These are phyloP conservation scores for Globisporangium mamillatum DNA, from an alignment of 352 stramenopile genomes.

Conservation along the genomic window DNA sequence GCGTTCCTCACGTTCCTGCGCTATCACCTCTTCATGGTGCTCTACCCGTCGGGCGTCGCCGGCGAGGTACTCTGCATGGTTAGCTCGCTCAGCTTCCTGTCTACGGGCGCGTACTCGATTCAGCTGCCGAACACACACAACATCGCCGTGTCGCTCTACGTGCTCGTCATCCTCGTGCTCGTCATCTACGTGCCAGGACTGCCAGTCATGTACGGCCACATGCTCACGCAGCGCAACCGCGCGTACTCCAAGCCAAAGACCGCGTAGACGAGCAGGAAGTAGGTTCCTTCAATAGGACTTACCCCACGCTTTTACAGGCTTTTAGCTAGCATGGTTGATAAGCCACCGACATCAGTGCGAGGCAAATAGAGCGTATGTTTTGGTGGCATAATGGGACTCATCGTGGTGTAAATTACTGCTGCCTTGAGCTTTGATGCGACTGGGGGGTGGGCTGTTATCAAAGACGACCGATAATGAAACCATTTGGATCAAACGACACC, in stretches of 20 bases:
- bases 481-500: background rate
- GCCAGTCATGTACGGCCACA: conserved; percentile 84
- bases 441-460: background rate
- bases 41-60: conserved; percentile 97
- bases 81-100: conserved; percentile 54
- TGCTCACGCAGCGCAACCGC: conserved; percentile 81
- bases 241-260: conserved; percentile 80
- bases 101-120: conserved; percentile 64
- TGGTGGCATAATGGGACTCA: background rate
- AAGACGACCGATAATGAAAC: background rate
- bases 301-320: background rate
- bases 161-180: conserved; percentile 65
- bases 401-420: background rate
- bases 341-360: background rate
- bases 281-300: background rate
- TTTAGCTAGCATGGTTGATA: background rate
- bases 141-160: conserved; percentile 69
- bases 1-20: conserved; percentile 96
- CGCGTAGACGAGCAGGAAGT: conserved; percentile 7
- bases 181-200: conserved; percentile 75
- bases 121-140: conserved; percentile 78
- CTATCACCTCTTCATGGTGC: conserved; percentile 97
- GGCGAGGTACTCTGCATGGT: conserved; percentile 85
- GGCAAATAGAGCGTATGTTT: background rate
- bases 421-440: background rate